These are phyloP conservation scores for Cystobasidium ongulense DNA, from an alignment of 768 basidiomycete species.

Conservation along the genomic window DNA sequence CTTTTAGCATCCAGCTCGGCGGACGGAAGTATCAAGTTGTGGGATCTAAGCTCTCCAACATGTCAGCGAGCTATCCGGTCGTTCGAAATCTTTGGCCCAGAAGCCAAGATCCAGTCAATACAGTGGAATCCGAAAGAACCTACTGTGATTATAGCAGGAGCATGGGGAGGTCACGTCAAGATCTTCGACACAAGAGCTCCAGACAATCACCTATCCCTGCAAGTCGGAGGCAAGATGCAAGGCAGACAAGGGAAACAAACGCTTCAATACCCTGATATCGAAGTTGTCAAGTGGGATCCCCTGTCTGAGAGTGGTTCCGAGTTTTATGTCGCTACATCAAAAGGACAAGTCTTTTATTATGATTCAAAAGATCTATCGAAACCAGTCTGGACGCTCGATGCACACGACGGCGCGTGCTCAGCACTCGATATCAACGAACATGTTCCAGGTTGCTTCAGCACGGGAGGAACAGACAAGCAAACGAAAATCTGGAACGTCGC, in stretches of 20 bases:
- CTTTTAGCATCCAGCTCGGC: conserved; percentile 85
- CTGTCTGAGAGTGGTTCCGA: conserved; percentile 10
- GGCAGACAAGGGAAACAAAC: conserved; percentile 64
- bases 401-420: conserved; percentile 83
- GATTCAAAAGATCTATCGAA: conserved; percentile 60
- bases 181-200: conserved; percentile 86
- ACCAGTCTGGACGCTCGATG: conserved; percentile 77
- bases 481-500: conserved; percentile 82
- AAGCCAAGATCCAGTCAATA: conserved; percentile 91
- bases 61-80: conserved; percentile 66
- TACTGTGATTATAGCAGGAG: conserved; percentile 80
- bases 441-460: conserved; percentile 79
- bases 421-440: conserved; percentile 85
- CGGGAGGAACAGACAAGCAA: conserved; percentile 83
- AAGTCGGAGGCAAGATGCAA: not conserved
- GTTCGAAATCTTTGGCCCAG: conserved; percentile 61
- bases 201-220: conserved; percentile 46
- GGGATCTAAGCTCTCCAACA: conserved; percentile 74
- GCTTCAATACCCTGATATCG: conserved; percentile 75
- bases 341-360: conserved; percentile 84
- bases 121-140: conserved; percentile 89
- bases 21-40: conserved; percentile 90
- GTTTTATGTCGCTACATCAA: conserved; percentile 78
- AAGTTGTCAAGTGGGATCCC: conserved; percentile 85
- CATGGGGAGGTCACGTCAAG: conserved; percentile 89